Evolutionary conservation across 371 early-diverging fungal species (phyloP).

Genomic region (Zychaea mexicana): DNA sequence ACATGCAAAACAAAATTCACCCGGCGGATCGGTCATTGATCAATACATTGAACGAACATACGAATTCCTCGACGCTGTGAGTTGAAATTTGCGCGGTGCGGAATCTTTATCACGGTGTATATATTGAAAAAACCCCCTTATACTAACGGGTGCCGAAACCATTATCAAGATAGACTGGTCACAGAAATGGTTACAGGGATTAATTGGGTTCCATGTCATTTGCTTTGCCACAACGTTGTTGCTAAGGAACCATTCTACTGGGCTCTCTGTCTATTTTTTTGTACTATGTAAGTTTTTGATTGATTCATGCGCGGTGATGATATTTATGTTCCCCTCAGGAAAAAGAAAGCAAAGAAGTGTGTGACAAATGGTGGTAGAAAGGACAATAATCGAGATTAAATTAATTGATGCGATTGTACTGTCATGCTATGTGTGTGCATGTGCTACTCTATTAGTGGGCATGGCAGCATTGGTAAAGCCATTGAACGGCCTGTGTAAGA

Average conservation of each 20-base stretch:
- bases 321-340: no score
- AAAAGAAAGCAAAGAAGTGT: not conserved
- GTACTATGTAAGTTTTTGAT: conserved; percentile 27
- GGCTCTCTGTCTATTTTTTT: conserved; percentile 34
- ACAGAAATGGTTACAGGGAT: conserved; percentile 38
- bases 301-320: no score
- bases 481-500: conserved; percentile 39
- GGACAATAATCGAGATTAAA: not conserved
- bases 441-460: conserved; percentile 32
- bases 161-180: conserved; percentile 49
- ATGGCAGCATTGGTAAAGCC: conserved; percentile 34
- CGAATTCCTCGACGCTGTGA: conserved; percentile 28
- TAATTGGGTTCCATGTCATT: conserved; percentile 39
- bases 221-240: conserved; percentile 25
- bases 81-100: not conserved
- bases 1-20: not conserved
- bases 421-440: no score
- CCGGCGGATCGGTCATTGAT: not conserved
- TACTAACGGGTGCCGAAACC: no score
- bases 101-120: not conserved
- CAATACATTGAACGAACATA: conserved; percentile 20
- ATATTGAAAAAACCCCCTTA: no score
- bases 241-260: conserved; percentile 29
- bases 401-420: not conserved
- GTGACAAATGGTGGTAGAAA: not conserved